Conservation (phyloP, 192 early-diverging fungal species). For the Podila verticillata region DNA sequence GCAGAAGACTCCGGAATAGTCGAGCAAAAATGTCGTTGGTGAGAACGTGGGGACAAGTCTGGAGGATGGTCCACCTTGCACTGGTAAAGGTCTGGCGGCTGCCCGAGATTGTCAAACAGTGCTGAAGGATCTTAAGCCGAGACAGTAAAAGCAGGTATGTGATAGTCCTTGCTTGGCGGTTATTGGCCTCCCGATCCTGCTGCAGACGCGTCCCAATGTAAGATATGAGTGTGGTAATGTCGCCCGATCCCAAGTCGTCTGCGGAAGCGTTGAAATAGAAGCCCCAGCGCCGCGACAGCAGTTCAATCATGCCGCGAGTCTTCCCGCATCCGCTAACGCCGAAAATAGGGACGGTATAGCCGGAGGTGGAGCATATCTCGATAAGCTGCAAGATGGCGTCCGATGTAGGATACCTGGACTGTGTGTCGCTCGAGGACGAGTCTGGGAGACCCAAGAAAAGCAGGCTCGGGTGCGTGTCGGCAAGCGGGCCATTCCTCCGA, state of each 20-base stretch:
- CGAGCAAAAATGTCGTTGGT: constrained; percentile 32
- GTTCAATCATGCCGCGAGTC: constrained; percentile 38
- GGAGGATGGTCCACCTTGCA: constrained; percentile 43
- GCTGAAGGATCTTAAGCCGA: constrained; percentile 34
- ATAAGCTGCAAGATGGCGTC: constrained; percentile 37
- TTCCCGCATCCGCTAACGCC: constrained; percentile 45
- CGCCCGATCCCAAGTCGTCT: constrained; percentile 32
- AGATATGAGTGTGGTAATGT: constrained; percentile 33
- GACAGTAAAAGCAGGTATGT: constrained; percentile 34
- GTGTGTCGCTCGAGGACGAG: neutral
- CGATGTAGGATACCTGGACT: constrained; percentile 12
- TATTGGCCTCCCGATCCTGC: constrained; percentile 37
- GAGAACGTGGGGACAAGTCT: constrained; percentile 45
- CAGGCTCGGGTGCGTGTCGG: constrained; percentile 4
- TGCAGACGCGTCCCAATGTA: constrained; percentile 25
- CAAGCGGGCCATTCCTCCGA: neutral
- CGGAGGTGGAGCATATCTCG: too few relatives aligned
- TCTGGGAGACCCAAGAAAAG: constrained; percentile 3
- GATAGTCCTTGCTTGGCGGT: constrained; percentile 31
- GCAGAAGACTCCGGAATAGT: constrained; percentile 23
- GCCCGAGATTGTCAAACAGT: constrained; percentile 39
- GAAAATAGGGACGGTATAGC: constrained; percentile 34
- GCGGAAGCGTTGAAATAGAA: constrained; percentile 41
- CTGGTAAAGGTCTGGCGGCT: constrained; percentile 36
- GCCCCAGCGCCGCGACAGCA: constrained; percentile 39